Base-by-base conservation (phyloP, 371 early-diverging fungal genomes). In the Capillidium heterosporum region DNA sequence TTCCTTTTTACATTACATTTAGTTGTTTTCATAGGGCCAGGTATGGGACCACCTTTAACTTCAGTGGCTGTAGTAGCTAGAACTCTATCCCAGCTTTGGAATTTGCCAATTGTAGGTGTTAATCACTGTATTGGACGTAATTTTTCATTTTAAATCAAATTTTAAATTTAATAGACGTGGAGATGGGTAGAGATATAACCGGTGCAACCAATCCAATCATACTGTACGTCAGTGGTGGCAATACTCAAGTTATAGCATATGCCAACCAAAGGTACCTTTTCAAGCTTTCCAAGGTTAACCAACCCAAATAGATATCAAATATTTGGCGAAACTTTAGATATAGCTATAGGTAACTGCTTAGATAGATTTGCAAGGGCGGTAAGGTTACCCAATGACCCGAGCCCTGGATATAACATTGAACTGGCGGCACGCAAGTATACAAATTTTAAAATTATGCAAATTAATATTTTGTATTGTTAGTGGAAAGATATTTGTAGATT, bases 211-310 rank as follows among this genome's bases (percentile, higher is more conserved):
- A 99, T 65, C 99, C 99, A 0, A 90, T 98, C 5, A 89, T 99
- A 17, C 74, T 99, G 7, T 99, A 99, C 68, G 99, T 95, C 8
- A 89, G 91, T 65, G 99, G 99, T n/a, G 99, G 99, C 35, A 99
- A 99, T 67, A 99, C 99, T 0, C 99, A 99, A 71, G 94, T 99
- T 11, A 99, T 99, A 66, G 95, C 97, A 2, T 98, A 97, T 66
- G 80, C 91, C 21, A 84, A 92, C 56, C 75, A 87, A 47, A 67
- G 88, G 65, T 84, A 50, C 15, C 23, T 26, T 27, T n/a, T 2
- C 59, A 31, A 28, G 15, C 10, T 13, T 26, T 19, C 32, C 43
- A 29, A 35, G 51, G 23, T 42, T 27, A 10, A 32, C 27, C 23
- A 48, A 13, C 8, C 27, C 15, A 32, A 21, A 41, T 60, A 74